phyloP scores from a whole-genome alignment of 164 flowering plant genomes.

The Akebia trifoliata region DNA sequence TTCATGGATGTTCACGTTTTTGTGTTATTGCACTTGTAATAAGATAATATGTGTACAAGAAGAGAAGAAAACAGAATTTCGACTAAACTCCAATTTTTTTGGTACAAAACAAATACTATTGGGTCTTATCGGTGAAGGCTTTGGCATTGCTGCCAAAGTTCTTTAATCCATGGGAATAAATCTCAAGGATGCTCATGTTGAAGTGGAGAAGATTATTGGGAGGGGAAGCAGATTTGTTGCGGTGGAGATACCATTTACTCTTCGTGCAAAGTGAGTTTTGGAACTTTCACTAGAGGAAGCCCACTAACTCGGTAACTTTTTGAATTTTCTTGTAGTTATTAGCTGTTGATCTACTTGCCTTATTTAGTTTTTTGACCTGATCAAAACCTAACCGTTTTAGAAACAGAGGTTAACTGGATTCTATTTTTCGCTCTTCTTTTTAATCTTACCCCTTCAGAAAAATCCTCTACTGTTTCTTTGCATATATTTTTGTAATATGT shows the following conservation, averaged over 20 bases:
- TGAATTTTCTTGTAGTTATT: not conserved
- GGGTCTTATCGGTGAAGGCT: slow-evolving; percentile 94
- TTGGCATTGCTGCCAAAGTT: slow-evolving; percentile 95
- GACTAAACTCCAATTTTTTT: slow-evolving; percentile 83
- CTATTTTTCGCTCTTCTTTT: too few species aligned
- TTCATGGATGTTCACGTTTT: too few species aligned
- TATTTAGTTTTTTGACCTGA: not conserved
- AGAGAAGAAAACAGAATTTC: too few species aligned
- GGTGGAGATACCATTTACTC: too few species aligned
- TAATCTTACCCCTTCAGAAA: too few species aligned
- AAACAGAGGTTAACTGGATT: too few species aligned
- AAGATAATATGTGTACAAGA: too few species aligned
- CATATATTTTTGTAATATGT: too few species aligned
- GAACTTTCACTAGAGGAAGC: slow-evolving; percentile 94
- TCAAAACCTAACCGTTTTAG: too few species aligned
- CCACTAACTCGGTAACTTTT: slow-evolving; percentile 72
- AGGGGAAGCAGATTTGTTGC: slow-evolving; percentile 86
- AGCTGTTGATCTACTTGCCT: not conserved
- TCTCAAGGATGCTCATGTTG: slow-evolving; percentile 88
- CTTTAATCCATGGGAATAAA: slow-evolving; percentile 88
- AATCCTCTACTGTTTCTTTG: too few species aligned
- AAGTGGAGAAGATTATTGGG: slow-evolving; percentile 90
- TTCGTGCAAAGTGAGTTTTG: too few species aligned
- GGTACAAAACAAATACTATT: slow-evolving; percentile 88
- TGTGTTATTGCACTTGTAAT: too few species aligned